Evolutionary conservation across 176 grass and related monocot genomes (phyloP), one percentile per base, ranked within the genome.

Genomic region (Musa troglodytarum): DNA sequence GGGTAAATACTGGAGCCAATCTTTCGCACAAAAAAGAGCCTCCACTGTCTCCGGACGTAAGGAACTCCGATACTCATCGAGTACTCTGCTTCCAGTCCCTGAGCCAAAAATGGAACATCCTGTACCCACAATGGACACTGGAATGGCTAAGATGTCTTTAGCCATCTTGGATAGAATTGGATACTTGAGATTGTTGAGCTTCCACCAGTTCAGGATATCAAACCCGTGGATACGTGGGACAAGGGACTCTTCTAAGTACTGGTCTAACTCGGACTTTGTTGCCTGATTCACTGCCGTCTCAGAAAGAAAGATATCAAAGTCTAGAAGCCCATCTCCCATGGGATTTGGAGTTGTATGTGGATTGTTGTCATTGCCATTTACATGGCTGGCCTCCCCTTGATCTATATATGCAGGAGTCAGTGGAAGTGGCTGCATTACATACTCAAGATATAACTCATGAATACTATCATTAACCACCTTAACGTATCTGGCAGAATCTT

Each of bases 171-270:
- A 74, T 26, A 74, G 53, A 17, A 53, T 74, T 57, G 72, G 72
- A 74, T 74, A 74, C 72, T 56, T 74, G 13, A 74, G 50, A 11
- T 57, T 25, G 24, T 57, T 74, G 22, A 74, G 25, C 53, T 74
- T 74, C 72, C 72, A 74, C 72, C 72, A 74, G 11, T 74, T 57
- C 72, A 74, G 24, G 72, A 74, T 74, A 19, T 74, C 68, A 51
- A 70, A 70, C 43, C 17, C 68, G 4, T 70, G 43, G 49, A 19
- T 50, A n/a, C 68, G 68, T 21, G 68, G 68, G 13, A 50, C 68
- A 22, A 70, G 68, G 34, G 34, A 20, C 49, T 70, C 68, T 52
- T 70, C 68, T 19, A 70, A 25, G 49, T 70, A 70, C 68, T 70
- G 68, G 49, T 70, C 68, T 50, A 70, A 51, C 68, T 70, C 68